Evolutionary conservation across 139 green algal species (phyloP), one percentile per base, ranked within the genome.

Genomic region (Desmodesmus armatus): DNA sequence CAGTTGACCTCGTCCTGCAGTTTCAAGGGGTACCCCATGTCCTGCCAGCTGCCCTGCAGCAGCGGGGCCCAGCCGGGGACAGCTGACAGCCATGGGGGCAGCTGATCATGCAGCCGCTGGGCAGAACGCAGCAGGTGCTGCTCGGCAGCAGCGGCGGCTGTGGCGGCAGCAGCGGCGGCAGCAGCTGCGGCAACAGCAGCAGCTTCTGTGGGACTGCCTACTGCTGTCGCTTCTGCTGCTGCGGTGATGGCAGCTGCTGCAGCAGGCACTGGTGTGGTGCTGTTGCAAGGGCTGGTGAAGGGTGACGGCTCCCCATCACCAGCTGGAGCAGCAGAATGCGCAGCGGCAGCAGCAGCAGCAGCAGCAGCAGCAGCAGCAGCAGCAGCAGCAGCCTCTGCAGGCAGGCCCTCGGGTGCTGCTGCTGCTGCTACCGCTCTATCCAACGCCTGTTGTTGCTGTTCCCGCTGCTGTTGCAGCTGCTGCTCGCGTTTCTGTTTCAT

Each of bases 201-300:
- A 72, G 63, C 63, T 44, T 31, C 29, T 44, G 29, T 33, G 23
- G 63, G 15, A 72, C 31, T 33, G 25, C 7, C 63, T 23, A 11
- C 29, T 72, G 31, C 63, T 72, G 63, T 33, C 43, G 63, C 29
- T 72, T 29, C 63, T 72, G 63, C 63, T 72, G 63, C 29, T 27
- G 27, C 29, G 2, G 19, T 13, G 40, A 11, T 41, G n/a, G 40
- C 63, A 27, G 60, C 60, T 69, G 60, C 60, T 69, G 60, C 60
- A 33, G 21, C 60, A 35, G 21, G 15, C 7, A 23, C 60, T 27
- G 60, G 60, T 27, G 9, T 31, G 25, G 25, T 67, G 58, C 58
- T 67, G 58, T 27, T 62, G 51, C 51, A 37, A 27, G 21, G 31
- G 60, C 17, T 69, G 60, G 21, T 69, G 3, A 37, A 37, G 60